Conservation (phyloP, 495 filamentous ascomycete genomes). For the Cryomyces antarcticus region DNA sequence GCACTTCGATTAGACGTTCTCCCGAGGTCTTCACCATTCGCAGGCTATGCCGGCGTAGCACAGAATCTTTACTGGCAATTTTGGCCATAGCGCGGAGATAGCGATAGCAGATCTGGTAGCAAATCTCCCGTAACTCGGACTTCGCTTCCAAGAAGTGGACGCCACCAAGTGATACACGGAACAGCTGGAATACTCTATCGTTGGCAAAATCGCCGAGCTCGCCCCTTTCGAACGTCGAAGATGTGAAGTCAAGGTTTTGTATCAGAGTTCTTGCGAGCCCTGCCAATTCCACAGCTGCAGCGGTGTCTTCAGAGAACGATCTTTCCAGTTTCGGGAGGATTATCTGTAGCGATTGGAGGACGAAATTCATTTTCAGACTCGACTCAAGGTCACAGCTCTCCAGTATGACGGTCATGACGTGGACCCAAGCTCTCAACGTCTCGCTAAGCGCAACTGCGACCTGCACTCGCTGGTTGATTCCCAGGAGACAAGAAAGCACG, state of each 20-base stretch:
- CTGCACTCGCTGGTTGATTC: slow-evolving; percentile 41
- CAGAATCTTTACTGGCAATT: slow-evolving; percentile 18
- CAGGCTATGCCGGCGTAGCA: slow-evolving; percentile 40
- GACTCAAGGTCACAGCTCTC: slow-evolving; percentile 55
- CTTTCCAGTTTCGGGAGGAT: slow-evolving; percentile 69
- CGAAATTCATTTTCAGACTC: slow-evolving; percentile 45
- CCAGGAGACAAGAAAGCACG: slow-evolving; percentile 33
- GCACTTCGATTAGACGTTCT: slow-evolving; percentile 56
- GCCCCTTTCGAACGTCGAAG: slow-evolving; percentile 21
- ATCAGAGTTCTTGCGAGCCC: slow-evolving; percentile 57
- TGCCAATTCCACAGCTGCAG: slow-evolving; percentile 52
- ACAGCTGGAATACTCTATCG: slow-evolving; percentile 78
- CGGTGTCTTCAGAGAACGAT: slow-evolving; percentile 39
- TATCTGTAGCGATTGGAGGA: slow-evolving; percentile 65
- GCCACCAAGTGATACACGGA: slow-evolving; percentile 59
- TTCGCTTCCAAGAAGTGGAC: slow-evolving; percentile 51
- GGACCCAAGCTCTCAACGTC: slow-evolving; percentile 59
- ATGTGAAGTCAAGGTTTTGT: slow-evolving; percentile 43
- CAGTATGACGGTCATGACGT: slow-evolving; percentile 58
- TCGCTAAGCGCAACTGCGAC: slow-evolving; percentile 37
- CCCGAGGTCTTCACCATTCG: slow-evolving; percentile 59
- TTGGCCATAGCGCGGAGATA: slow-evolving; percentile 59
- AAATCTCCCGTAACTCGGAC: slow-evolving; percentile 50
- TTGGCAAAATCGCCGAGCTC: slow-evolving; percentile 33
- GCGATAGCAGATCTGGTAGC: slow-evolving; percentile 74